Evolutionary conservation across 768 basidiomycete species (phyloP), one percentile per base, ranked within the genome.

Genomic region (Auriscalpium microsporum): DNA sequence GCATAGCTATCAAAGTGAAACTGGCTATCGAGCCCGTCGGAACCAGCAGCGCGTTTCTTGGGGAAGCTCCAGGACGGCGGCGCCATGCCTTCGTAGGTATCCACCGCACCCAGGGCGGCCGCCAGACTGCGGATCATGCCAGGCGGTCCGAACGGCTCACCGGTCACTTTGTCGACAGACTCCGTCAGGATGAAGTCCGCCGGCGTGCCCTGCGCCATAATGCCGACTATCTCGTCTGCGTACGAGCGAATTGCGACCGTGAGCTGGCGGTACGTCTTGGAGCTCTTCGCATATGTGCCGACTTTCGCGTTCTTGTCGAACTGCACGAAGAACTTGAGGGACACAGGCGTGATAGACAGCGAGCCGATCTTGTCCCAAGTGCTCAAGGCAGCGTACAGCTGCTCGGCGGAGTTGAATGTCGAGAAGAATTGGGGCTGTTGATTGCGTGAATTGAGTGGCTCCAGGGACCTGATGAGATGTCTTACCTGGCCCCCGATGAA

Each of bases 321-420:
- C 7, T 58, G 54, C 16, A 6, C 48, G 54, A 58, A 58, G 21
- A 48, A 45, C 38, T 35, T 44, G 34, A 52, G 57, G 14, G 57
- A 48, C 17, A 48, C 6, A 33, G 40, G 28, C 8, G 57, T 58
- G 33, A 56, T 17, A 13, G 56, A 35, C 16, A 56, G 49, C 42
- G 34, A 21, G 28, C 50, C 46, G 23, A 56, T 33, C 8, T 47
- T 21, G 11, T 58, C 48, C 54, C 57, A 58, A 13, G 38, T 58
- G 4, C 19, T 47, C 13, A 52, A 44, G 1, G 57, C 54, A 8
- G 50, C 54, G 21, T 47, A 51, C 28, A 44, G 10, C 19, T 58
- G 50, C 17, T 52, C 57, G 2, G 54, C 28, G 4, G 48, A 33
- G 33, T 56, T 49, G 3, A 58, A 36, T 16, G 54, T 55, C 33